Conservation (phyloP, 805 yeast species). For the Tetrapisispora fleetii region DNA sequence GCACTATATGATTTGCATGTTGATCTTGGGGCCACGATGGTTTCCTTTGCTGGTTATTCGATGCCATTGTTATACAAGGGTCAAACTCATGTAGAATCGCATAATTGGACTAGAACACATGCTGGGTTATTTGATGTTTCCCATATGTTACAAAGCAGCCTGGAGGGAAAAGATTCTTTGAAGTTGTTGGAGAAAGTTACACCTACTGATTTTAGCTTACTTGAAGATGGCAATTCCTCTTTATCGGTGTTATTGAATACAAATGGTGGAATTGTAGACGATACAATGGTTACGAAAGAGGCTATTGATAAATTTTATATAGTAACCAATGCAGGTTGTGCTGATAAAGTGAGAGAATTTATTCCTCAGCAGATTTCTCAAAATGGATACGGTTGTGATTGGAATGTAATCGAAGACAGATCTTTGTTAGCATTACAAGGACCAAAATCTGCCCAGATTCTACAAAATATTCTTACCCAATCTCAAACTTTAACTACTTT, state of each 20-base stretch:
- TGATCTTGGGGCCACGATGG: slow-evolving; percentile 77
- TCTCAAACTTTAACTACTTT: slow-evolving; percentile 38
- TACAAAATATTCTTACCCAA: slow-evolving; percentile 50
- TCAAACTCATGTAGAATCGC: slow-evolving; percentile 88
- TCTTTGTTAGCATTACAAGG: slow-evolving; percentile 89
- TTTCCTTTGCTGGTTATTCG: slow-evolving; percentile 89
- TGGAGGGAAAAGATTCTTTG: slow-evolving; percentile 59
- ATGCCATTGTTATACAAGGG: slow-evolving; percentile 87
- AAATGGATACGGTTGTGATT: slow-evolving; percentile 22
- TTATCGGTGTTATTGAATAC: slow-evolving; percentile 64
- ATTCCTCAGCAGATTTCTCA: slow-evolving; percentile 26
- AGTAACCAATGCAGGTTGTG: slow-evolving; percentile 94
- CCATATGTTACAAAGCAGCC: slow-evolving; percentile 89
- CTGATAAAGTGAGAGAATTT: slow-evolving; percentile 67
- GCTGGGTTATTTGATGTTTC: slow-evolving; percentile 94
- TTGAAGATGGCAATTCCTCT: slow-evolving; percentile 53
- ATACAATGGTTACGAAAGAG: slow-evolving; percentile 80
- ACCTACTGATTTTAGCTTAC: slow-evolving; percentile 68
- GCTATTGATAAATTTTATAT: slow-evolving; percentile 57
- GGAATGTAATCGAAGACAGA: slow-evolving; percentile 46
- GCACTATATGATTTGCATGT: slow-evolving; percentile 77
- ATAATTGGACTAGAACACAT: slow-evolving; percentile 80
- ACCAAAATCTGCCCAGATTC: slow-evolving; percentile 62
- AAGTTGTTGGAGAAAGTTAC: slow-evolving; percentile 67
- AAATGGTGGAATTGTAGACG: slow-evolving; percentile 87